Conservation (phyloP, 345 rosid species). For the Clausena lansium region DNA sequence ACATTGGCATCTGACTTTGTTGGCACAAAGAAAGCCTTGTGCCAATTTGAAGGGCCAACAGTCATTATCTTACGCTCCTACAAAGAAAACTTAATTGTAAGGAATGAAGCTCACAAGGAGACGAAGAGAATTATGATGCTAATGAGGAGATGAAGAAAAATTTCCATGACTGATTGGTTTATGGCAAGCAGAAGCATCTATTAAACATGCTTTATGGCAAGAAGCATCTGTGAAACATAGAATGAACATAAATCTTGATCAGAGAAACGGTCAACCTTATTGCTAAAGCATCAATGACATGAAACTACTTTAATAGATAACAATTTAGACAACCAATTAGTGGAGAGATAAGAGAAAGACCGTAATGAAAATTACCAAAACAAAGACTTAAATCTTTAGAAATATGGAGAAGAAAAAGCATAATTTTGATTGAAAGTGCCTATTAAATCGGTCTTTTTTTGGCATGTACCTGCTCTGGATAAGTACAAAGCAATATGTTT, state of each 20-base stretch:
- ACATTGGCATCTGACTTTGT: conserved; percentile 74
- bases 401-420: background rate
- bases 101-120: background rate
- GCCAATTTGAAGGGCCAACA: conserved; percentile 70
- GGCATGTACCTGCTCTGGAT: background rate
- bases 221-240: background rate
- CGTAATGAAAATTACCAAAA: no score
- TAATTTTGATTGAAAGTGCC: background rate
- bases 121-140: background rate
- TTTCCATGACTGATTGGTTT: background rate
- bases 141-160: background rate
- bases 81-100: background rate
- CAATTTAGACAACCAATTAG: background rate
- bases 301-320: background rate
- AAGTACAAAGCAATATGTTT: background rate
- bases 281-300: background rate
- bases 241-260: background rate
- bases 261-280: background rate
- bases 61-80: conserved; percentile 78
- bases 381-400: no score
- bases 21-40: conserved; percentile 71
- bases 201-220: background rate
- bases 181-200: background rate
- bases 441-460: background rate
- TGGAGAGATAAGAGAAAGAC: background rate